phyloP scores from a whole-genome alignment of 352 stramenopile species.

The Chrysophaeum taylorii region DNA sequence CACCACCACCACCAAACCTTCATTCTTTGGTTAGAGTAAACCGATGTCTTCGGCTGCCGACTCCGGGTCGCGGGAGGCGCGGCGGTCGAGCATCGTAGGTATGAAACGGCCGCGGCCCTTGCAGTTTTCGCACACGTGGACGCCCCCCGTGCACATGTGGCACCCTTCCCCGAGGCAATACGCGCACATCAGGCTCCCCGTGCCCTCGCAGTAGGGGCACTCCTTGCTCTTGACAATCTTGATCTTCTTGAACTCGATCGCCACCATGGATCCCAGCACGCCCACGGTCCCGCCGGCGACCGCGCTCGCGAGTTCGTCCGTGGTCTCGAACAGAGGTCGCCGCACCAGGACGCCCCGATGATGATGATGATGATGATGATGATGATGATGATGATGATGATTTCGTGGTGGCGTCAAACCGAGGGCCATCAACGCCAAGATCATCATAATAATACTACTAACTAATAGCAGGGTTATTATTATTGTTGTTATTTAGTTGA shows the following conservation, averaged over 20 bases:
- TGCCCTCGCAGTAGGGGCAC: constrained; percentile 12
- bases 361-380: too few species aligned
- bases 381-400: too few species aligned
- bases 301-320: neutral
- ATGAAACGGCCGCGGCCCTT: constrained; percentile 11
- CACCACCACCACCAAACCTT: too few species aligned
- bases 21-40: constrained; percentile 2
- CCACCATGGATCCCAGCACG: neutral
- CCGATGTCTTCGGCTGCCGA: neutral
- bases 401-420: too few species aligned
- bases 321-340: too few species aligned
- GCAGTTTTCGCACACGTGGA: constrained; percentile 2
- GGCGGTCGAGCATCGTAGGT: constrained; percentile 7
- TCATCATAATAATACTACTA: too few species aligned
- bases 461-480: too few species aligned
- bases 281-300: neutral
- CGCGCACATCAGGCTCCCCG: neutral
- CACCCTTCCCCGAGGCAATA: neutral
- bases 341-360: too few species aligned
- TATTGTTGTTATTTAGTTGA: too few species aligned
- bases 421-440: too few species aligned
- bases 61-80: constrained; percentile 1
- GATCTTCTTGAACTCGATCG: constrained; percentile 4
- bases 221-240: neutral
- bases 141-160: neutral